Percentiles rank a stretch among this genome's conserved stretches.
phyloP scores from a whole-genome alignment of 768 basidiomycete species.

The Postia placenta region DNA sequence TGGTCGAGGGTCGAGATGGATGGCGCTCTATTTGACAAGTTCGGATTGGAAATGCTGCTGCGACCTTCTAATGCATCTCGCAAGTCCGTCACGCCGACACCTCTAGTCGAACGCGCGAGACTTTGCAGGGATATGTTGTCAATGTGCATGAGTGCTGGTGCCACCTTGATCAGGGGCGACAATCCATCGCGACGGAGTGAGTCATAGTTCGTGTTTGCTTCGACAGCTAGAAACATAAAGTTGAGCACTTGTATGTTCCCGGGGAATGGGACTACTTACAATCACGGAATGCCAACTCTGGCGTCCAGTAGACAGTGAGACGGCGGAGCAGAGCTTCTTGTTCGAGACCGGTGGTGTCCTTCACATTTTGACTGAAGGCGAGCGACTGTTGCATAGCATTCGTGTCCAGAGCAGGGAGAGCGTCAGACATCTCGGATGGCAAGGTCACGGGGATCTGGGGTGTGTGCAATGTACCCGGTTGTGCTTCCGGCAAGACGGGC shows the following conservation, averaged over 20 bases:
- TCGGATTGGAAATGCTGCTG: slow-evolving; percentile 75
- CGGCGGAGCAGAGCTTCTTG: slow-evolving; percentile 46
- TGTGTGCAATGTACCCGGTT: slow-evolving; percentile 36
- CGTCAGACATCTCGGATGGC: slow-evolving; percentile 14
- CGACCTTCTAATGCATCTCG: slow-evolving; percentile 86
- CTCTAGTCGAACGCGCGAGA: slow-evolving; percentile 68
- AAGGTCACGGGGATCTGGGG: slow-evolving; percentile 42
- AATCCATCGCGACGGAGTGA: slow-evolving; percentile 59
- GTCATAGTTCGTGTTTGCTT: slow-evolving; percentile 48
- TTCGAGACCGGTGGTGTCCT: slow-evolving; percentile 61
- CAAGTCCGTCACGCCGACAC: slow-evolving; percentile 83
- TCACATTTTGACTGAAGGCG: slow-evolving; percentile 45
- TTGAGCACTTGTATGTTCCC: not conserved
- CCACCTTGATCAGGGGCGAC: slow-evolving; percentile 72
- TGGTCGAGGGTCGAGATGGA: slow-evolving; percentile 78
- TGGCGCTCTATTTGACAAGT: slow-evolving; percentile 51
- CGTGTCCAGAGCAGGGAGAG: slow-evolving; percentile 36
- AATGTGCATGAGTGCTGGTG: slow-evolving; percentile 84
- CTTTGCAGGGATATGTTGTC: slow-evolving; percentile 88
- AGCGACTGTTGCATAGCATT: slow-evolving; percentile 53
- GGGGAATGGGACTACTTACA: slow-evolving; percentile 45
- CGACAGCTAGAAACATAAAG: slow-evolving; percentile 41
- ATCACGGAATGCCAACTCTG: slow-evolving; percentile 66
- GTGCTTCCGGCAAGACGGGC: slow-evolving; percentile 31
- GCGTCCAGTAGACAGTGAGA: slow-evolving; percentile 61